Base-by-base conservation (phyloP, 1,139 yeast genomes). In the Arxiozyma slooffiae region DNA sequence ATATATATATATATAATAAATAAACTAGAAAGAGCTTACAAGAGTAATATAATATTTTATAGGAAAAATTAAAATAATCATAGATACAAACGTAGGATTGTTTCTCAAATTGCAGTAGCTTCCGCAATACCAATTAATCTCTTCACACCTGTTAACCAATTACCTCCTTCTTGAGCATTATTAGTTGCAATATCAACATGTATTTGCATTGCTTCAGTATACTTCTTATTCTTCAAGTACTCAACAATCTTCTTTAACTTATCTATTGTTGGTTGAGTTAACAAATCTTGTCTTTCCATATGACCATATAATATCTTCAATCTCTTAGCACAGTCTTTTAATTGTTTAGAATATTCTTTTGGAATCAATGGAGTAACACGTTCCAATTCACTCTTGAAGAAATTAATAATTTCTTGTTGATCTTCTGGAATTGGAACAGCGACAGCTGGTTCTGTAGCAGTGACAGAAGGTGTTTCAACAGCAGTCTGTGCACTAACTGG, bases 141-240 rank as follows among this genome's bases (percentile, higher is more conserved):
- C 70, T 85, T 88, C 49, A 92, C 84, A 61, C 98, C 98, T 24
- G 87, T 81, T 72, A 87, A 81, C 98, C 98, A 92, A 60, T 85
- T 81, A 14, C 96, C 96, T 57, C 86, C 80, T 67, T 90, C 96
- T 43, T 78, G 81, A 47, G 83, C 77, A 59, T 79, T 78, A 41
- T 78, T 76, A 8, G 89, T 77, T 47, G 86, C 78, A 57, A 92
- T 77, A 49, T 81, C 80, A 46, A 75, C 68, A 56, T 79, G 79
- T 48, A 79, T 60, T 14, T 76, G 70, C 50, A 77, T 70, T 1
- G 97, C 97, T 14, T 72, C 71, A 16, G 69, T 69, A 64, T 73
- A 86, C 56, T 87, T 82, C 55, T 76, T 75, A 17, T 65, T 68
- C 21, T 72, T 72, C 58, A 94, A 69, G 1, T 80, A 71, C 14